Conservation (phyloP, 306 rosid species). For the Betula pendula region DNA sequence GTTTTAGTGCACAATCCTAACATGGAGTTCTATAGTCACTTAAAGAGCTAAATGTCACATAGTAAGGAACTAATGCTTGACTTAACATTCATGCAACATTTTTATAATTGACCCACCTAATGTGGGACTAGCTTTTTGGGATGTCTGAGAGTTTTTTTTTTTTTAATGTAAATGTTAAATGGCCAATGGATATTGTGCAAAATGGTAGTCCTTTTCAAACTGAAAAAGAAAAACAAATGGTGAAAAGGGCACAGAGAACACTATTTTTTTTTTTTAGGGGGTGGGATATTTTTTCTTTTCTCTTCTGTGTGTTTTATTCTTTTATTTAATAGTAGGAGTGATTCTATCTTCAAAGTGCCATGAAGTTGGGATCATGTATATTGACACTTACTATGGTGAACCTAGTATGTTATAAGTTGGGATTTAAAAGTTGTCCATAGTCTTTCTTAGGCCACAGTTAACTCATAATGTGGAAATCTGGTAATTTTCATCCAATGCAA, state of each 20-base stretch:
- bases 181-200: not conserved
- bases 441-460: not conserved
- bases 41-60: no score
- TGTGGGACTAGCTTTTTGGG: not conserved
- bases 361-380: not conserved
- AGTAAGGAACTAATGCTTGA: no score
- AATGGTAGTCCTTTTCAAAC: not conserved
- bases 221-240: not conserved
- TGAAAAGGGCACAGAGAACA: not conserved
- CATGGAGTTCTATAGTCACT: no score
- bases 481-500: not conserved
- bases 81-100: no score
- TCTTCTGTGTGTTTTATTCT: no score
- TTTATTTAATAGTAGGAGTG: not conserved
- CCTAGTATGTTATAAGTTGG: not conserved
- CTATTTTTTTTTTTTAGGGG: no score
- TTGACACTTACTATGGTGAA: not conserved
- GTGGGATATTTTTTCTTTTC: not conserved
- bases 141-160: not conserved
- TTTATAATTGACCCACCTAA: not conserved
- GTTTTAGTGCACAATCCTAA: no score
- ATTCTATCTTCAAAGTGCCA: not conserved
- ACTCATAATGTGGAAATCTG: not conserved
- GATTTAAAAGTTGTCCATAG: not conserved
- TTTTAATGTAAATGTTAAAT: not conserved